Conservation (phyloP, 331 rosid genomes). For the Pyrus hybrid region DNA sequence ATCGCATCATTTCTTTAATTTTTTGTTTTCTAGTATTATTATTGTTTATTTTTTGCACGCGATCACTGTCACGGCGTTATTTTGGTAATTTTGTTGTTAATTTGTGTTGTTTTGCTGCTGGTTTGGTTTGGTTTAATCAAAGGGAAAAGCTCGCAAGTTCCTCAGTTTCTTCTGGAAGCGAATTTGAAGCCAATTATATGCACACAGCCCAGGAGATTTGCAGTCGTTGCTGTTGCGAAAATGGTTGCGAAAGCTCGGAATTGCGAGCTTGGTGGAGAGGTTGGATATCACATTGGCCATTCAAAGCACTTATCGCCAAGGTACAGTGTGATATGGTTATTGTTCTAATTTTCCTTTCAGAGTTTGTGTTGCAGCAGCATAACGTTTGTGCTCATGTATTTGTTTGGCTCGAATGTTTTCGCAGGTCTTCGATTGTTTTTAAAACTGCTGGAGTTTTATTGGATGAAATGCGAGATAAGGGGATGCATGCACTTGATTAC, state of each 20-base stretch:
- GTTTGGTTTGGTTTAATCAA: conserved; percentile 12
- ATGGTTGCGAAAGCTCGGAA: conserved; percentile 79
- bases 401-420: conserved; percentile 1
- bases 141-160: conserved; percentile 93
- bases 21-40: neutral
- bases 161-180: conserved; percentile 83
- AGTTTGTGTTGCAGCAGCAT: neutral
- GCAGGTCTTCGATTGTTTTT: conserved; percentile 67
- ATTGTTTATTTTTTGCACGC: too few species aligned
- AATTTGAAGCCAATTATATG: conserved; percentile 67
- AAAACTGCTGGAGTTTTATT: conserved; percentile 93
- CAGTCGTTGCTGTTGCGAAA: conserved; percentile 82
- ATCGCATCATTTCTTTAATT: neutral
- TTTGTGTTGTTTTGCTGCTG: neutral
- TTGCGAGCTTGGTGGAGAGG: conserved; percentile 69
- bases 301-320: conserved; percentile 48
- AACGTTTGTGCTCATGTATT: neutral
- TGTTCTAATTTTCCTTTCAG: neutral
- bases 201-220: conserved; percentile 90
- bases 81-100: neutral
- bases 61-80: neutral
- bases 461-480: conserved; percentile 82
- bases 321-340: conserved; percentile 17
- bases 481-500: conserved; percentile 61
- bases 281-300: conserved; percentile 90